phyloP scores from a whole-genome alignment of 257 asterid species.

The Anisodus tanguticus region DNA sequence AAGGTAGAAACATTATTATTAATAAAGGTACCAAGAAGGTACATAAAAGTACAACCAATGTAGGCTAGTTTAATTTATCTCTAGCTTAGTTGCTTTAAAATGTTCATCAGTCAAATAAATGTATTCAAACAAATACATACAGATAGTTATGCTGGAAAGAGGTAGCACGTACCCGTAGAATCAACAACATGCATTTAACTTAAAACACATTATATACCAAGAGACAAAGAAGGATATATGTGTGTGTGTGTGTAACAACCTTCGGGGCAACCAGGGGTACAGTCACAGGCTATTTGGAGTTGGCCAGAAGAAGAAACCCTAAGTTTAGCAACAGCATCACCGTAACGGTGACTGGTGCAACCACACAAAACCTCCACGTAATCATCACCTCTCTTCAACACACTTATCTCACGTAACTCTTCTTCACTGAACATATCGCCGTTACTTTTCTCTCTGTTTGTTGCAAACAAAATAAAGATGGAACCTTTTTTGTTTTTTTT shows the following conservation, averaged over 20 bases:
- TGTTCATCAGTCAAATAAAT: neutral
- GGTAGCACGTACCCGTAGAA: neutral
- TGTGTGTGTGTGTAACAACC: conserved; percentile 34
- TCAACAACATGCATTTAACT: conserved; percentile 35
- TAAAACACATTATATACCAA: conserved; percentile 22
- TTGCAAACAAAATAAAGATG: neutral
- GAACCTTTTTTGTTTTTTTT: neutral
- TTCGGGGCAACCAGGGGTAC: conserved; percentile 53
- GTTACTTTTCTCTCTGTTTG: no score
- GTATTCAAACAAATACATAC: neutral
- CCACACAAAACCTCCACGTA: conserved; percentile 57
- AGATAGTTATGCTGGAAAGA: no score
- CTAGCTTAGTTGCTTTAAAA: neutral
- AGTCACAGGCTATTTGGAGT: conserved; percentile 56
- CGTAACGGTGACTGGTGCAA: conserved; percentile 58
- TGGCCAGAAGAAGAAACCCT: conserved; percentile 54
- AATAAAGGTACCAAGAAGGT: no score
- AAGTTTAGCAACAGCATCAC: conserved; percentile 58
- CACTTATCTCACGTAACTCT: conserved; percentile 44
- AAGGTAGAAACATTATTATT: no score
- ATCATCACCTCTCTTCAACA: conserved; percentile 46
- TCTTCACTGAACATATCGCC: conserved; percentile 39
- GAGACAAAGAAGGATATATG: neutral
- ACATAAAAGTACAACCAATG: neutral
- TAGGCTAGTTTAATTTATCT: neutral